Evolutionary conservation across 2,329 filamentous ascomycete genomes (phyloP), one percentile per base, ranked within the genome.

Genomic region (Amphichorda felina): DNA sequence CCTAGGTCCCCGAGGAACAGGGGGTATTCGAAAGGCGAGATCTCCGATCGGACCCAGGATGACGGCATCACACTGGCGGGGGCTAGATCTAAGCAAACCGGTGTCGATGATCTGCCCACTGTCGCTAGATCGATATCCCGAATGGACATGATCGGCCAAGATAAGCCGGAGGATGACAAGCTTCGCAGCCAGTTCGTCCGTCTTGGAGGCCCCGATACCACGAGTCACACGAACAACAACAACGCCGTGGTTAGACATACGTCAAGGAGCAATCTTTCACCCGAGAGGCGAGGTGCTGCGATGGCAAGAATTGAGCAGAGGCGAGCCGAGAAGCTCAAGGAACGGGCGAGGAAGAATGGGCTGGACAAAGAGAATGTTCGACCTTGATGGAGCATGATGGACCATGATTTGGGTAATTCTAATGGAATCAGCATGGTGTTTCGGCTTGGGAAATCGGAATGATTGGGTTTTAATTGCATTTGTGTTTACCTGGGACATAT

Each of bases 241-340:
- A 24, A 10, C 21, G 10, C 21, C 21, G 21, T 10, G 21, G 10
- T 24, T 10, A 10, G 21, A 6, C 6, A 24, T 24, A 24, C 21
- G 10, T 58, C 63, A 4, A 63, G 61, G 39, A 59, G 61, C 16
- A 54, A 52, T 2, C 46, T 75, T 10, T 60, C 71, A 8, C 63
- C 67, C 4, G 66, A 70, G 34, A 60, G 72, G 24, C 60, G 61
- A 31, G 66, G 68, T 6, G 71, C 70, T 2, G 72, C 70, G 9
- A 57, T 72, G 35, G 72, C 70, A 29, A 56, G 70, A 7, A 62
- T 76, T 11, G 65, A 73, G 50, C 60, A 64, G 50, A 63, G 68
- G 46, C 66, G 63, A 48, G 61, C 63, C n/a, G 64, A 72, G 49
- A 68, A 68, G 48, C 59, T 56, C 48, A 55, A 53, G 38, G 47